A percentile compares a stretch with the other conserved stretches of the same genome.
Evolutionary conservation across 371 early-diverging fungal genomes (phyloP).

Genomic region (Mortierella sp.): DNA sequence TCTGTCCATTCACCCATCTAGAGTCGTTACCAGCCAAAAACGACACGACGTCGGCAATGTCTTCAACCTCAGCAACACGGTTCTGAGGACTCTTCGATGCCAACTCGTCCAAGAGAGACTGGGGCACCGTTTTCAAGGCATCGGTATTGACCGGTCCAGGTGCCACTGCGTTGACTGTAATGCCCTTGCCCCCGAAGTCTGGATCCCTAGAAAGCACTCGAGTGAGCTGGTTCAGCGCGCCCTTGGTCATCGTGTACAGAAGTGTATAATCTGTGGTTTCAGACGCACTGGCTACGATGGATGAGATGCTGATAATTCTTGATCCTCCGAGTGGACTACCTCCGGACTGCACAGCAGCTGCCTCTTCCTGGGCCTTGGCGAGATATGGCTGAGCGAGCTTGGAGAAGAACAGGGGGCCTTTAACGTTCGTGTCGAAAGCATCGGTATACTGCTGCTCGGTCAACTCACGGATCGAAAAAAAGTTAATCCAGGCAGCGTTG

Average conservation of each 20-base stretch:
- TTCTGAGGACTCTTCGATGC: constrained; percentile 7
- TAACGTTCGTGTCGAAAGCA: constrained; percentile 10
- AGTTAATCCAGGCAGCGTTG: constrained; percentile 18
- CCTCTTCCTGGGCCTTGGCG: neutral
- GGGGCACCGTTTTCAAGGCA: too few species aligned
- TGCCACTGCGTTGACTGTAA: constrained; percentile 18
- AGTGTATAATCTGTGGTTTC: neutral
- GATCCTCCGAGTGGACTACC: too few species aligned
- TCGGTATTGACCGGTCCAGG: constrained; percentile 24
- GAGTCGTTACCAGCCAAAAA: constrained; percentile 25
- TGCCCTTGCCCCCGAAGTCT: constrained; percentile 19
- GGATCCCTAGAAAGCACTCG: constrained; percentile 14
- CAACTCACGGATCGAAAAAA: constrained; percentile 1
- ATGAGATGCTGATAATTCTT: too few species aligned
- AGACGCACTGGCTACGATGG: neutral
- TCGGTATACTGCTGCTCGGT: constrained; percentile 3
- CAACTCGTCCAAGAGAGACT: too few species aligned
- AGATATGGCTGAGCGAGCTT: constrained; percentile 11
- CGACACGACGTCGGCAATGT: constrained; percentile 14
- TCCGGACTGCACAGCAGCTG: too few species aligned
- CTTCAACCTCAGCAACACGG: constrained; percentile 12
- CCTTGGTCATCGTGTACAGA: constrained; percentile 18
- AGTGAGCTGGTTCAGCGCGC: constrained; percentile 16
- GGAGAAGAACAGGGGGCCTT: constrained; percentile 12
- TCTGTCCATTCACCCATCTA: constrained; percentile 35